These are phyloP conservation scores for Globisporangium nodosum DNA, from an alignment of 352 stramenopile genomes.

Conservation along the genomic window DNA sequence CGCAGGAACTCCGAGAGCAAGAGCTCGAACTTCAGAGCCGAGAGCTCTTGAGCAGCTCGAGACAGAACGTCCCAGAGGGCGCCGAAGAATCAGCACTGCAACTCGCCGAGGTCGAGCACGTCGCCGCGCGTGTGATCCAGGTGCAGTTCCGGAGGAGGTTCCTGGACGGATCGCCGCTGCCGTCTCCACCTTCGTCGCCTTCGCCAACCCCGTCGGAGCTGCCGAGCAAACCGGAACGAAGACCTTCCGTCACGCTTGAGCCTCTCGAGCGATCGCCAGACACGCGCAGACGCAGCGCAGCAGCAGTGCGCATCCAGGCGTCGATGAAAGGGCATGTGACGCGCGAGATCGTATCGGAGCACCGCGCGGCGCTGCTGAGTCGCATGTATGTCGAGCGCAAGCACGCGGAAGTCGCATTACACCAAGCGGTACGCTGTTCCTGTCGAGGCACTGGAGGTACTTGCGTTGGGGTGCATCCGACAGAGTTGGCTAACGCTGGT, in stretches of 20 bases:
- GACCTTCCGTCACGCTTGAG: background rate
- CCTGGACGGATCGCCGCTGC: background rate
- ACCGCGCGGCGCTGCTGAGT: slow-evolving; percentile 36
- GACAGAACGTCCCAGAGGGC: slow-evolving; percentile 2
- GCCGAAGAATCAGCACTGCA: slow-evolving; percentile 21
- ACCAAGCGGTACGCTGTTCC: slow-evolving; percentile 32
- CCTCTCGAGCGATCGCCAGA: background rate
- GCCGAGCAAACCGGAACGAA: background rate
- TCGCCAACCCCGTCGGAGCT: background rate
- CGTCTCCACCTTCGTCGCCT: background rate
- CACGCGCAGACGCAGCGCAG: slow-evolving; percentile 8
- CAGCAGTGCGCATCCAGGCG: slow-evolving; percentile 35
- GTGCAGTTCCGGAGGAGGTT: slow-evolving; percentile 21
- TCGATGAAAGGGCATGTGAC: slow-evolving; percentile 20
- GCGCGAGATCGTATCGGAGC: slow-evolving; percentile 18
- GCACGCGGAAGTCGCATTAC: slow-evolving; percentile 38
- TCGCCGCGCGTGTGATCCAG: slow-evolving; percentile 38
- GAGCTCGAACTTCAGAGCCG: slow-evolving; percentile 21
- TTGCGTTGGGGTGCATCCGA: background rate
- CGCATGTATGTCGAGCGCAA: slow-evolving; percentile 55
- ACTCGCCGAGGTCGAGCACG: slow-evolving; percentile 27
- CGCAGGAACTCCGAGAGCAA: slow-evolving; percentile 12
- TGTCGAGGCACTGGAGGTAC: background rate
- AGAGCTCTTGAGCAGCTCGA: slow-evolving; percentile 5
- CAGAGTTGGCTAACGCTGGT: background rate